Conservation (phyloP, 345 rosid genomes). For the Excoecaria cochinchinensis region DNA sequence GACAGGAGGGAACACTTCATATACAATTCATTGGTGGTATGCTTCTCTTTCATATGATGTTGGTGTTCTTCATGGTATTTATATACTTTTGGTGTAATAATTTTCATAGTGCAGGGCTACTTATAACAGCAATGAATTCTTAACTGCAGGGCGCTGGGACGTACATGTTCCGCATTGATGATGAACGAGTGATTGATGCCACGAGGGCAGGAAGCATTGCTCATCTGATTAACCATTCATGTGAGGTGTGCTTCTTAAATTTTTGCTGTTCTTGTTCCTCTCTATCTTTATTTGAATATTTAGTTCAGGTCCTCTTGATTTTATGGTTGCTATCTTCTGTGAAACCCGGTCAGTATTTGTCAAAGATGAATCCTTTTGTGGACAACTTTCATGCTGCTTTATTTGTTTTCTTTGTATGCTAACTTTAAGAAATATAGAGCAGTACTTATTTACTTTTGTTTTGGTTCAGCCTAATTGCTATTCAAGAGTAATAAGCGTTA, state of each 20-base stretch:
- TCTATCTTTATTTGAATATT: neutral
- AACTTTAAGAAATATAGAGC: neutral
- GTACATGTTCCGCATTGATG: slow-evolving; percentile 88
- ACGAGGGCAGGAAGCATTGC: slow-evolving; percentile 98
- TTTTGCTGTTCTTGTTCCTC: neutral
- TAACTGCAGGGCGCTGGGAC: slow-evolving; percentile 92
- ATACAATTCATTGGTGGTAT: slow-evolving; percentile 93
- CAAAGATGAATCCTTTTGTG: slow-evolving; percentile 1
- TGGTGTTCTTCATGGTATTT: neutral
- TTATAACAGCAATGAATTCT: neutral
- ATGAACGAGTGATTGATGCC: slow-evolving; percentile 91
- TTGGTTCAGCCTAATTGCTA: slow-evolving; percentile 92
- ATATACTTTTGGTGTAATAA: neutral
- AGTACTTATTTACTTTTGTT: slow-evolving; percentile 17
- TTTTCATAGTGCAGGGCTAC: neutral
- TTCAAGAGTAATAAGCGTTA: slow-evolving; percentile 75
- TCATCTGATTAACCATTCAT: slow-evolving; percentile 90
- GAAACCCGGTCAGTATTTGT: neutral
- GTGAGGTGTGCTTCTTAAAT: slow-evolving; percentile 51
- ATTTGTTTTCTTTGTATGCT: neutral
- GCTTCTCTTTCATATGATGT: slow-evolving; percentile 21
- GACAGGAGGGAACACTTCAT: slow-evolving; percentile 90
- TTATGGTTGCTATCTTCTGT: neutral
- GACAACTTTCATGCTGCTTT: neutral
- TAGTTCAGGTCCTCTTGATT: neutral